phyloP scores from a whole-genome alignment of 768 basidiomycete genomes.

The Tephrocybe rancida region DNA sequence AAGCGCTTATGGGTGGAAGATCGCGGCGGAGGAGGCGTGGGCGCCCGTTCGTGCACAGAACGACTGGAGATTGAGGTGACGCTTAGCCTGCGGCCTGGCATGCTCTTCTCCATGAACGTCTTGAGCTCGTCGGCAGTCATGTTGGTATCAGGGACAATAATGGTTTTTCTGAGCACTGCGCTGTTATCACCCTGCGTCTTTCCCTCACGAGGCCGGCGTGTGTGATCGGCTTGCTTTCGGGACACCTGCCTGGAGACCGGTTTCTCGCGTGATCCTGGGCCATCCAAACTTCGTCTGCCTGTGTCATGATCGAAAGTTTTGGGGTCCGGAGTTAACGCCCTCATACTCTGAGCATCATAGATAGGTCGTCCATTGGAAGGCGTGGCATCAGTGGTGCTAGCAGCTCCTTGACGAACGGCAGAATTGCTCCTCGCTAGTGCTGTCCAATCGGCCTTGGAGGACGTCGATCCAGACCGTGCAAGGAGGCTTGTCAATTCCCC shows the following conservation, averaged over 20 bases:
- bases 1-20: slow-evolving; percentile 57
- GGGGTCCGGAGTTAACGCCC: slow-evolving; percentile 20
- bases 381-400: slow-evolving; percentile 28
- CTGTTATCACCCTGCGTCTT: slow-evolving; percentile 36
- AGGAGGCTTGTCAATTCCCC: slow-evolving; percentile 70
- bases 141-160: slow-evolving; percentile 72
- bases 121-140: slow-evolving; percentile 59
- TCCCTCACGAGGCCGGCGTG: slow-evolving; percentile 43
- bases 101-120: slow-evolving; percentile 55
- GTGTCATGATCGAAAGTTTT: slow-evolving; percentile 16
- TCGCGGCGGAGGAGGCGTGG: slow-evolving; percentile 84
- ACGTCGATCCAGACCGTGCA: slow-evolving; percentile 68
- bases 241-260: slow-evolving; percentile 37
- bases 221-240: slow-evolving; percentile 34
- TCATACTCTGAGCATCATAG: slow-evolving; percentile 15
- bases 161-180: slow-evolving; percentile 73
- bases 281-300: slow-evolving; percentile 25
- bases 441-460: slow-evolving; percentile 55
- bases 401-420: slow-evolving; percentile 29
- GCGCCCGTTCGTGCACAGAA: slow-evolving; percentile 79
- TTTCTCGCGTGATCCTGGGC: slow-evolving; percentile 25
- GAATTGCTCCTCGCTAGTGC: slow-evolving; percentile 47
- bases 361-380: slow-evolving; percentile 14
- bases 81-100: slow-evolving; percentile 64
- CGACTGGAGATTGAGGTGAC: slow-evolving; percentile 61